phyloP scores from a whole-genome alignment of 331 rosid species.

The Quercus phellos region DNA sequence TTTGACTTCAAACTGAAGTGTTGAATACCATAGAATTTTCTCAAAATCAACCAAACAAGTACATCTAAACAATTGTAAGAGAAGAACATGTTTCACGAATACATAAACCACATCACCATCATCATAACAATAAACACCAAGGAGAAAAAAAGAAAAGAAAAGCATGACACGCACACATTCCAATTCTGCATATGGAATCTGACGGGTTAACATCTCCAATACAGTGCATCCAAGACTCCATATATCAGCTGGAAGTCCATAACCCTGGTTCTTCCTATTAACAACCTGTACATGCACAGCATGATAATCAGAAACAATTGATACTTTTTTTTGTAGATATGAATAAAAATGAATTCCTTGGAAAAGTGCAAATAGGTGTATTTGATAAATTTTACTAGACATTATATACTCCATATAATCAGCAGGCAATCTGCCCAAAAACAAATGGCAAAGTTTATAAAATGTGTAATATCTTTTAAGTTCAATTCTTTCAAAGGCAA shows the following conservation, averaged over 20 bases:
- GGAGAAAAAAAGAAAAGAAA: neutral
- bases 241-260: slow-evolving; percentile 90
- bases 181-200: slow-evolving; percentile 58
- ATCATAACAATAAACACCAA: neutral
- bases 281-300: slow-evolving; percentile 63
- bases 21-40: neutral
- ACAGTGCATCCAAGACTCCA: slow-evolving; percentile 99
- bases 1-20: neutral
- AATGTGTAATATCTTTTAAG: neutral
- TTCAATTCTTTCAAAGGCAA: too few species aligned
- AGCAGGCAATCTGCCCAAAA: neutral
- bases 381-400: neutral
- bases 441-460: neutral
- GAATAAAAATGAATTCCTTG: too few species aligned
- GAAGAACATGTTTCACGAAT: neutral
- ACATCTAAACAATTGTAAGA: neutral
- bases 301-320: neutral
- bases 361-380: too few species aligned
- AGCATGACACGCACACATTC: slow-evolving; percentile 52
- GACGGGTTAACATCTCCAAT: slow-evolving; percentile 78
- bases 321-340: too few species aligned
- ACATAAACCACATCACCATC: neutral
- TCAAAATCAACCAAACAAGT: neutral
- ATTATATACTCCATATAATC: neutral
- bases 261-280: slow-evolving; percentile 60